Evolutionary conservation across 1,139 yeast species (phyloP).

Genomic region (Scheffersomyces lignicola): DNA sequence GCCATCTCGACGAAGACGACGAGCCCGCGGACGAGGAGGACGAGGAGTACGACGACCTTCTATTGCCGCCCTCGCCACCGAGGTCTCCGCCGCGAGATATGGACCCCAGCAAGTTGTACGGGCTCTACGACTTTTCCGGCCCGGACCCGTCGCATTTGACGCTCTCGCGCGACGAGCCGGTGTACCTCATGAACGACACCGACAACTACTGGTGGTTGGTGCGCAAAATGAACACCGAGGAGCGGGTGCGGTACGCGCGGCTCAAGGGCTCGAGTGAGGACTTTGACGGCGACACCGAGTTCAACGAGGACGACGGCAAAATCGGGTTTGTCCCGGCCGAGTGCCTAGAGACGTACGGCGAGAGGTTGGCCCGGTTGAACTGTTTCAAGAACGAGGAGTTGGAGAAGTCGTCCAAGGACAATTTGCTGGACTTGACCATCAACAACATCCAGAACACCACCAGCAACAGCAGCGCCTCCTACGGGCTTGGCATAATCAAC

Average conservation of each 20-base stretch:
- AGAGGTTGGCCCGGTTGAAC: slow-evolving; percentile 85
- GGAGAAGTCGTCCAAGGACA: slow-evolving; percentile 35
- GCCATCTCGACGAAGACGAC: slow-evolving; percentile 9
- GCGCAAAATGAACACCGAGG: slow-evolving; percentile 52
- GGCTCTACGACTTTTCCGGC: slow-evolving; percentile 83
- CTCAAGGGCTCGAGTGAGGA: slow-evolving; percentile 5
- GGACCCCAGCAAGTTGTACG: slow-evolving; percentile 83
- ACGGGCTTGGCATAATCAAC: slow-evolving; percentile 2
- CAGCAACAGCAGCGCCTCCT: background rate
- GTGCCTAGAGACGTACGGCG: slow-evolving; percentile 87
- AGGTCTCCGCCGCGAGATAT: slow-evolving; percentile 80
- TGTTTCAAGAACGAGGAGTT: slow-evolving; percentile 89
- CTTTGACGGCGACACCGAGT: slow-evolving; percentile 13
- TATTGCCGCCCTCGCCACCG: slow-evolving; percentile 63
- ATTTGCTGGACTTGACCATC: slow-evolving; percentile 4
- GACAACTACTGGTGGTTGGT: slow-evolving; percentile 98
- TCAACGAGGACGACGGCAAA: slow-evolving; percentile 56
- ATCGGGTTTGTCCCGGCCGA: slow-evolving; percentile 98
- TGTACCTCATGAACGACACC: slow-evolving; percentile 77
- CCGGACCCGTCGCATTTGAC: slow-evolving; percentile 94
- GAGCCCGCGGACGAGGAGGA: slow-evolving; percentile 19
- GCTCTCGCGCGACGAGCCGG: slow-evolving; percentile 78
- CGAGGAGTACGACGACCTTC: slow-evolving; percentile 19
- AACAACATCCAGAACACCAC: background rate
- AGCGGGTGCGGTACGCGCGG: slow-evolving; percentile 21